These are phyloP conservation scores for Colletotrichum gloeosporioides DNA, from an alignment of 2,329 filamentous ascomycete genomes.

Conservation along the genomic window DNA sequence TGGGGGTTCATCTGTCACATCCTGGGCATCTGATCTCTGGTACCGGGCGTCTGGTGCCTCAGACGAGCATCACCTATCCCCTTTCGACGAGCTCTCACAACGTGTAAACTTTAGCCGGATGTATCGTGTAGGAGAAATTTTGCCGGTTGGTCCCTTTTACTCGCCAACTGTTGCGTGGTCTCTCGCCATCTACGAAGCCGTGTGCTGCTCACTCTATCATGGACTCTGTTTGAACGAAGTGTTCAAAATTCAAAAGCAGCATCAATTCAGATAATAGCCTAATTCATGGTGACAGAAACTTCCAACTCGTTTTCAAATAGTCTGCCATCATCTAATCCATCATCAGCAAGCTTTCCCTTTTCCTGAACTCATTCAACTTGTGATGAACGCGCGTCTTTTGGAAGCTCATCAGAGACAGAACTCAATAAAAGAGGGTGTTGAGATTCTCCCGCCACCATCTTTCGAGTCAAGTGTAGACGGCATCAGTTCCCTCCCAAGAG, in stretches of 20 bases:
- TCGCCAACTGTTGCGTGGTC: not conserved
- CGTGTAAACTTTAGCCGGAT: not conserved
- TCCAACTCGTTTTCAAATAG: not conserved
- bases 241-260: no score
- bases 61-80: not conserved
- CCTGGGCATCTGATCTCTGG: not conserved
- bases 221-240: no score
- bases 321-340: not conserved
- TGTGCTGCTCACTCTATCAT: no score
- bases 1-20: not conserved
- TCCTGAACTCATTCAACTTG: not conserved
- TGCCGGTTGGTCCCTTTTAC: not conserved
- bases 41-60: not conserved
- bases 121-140: not conserved
- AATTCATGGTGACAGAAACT: fast-evolving
- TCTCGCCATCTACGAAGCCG: not conserved
- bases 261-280: not conserved
- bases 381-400: not conserved
- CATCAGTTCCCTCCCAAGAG: not conserved
- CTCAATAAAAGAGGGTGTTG: not conserved
- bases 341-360: not conserved
- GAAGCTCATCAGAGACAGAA: not conserved
- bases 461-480: not conserved
- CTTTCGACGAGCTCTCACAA: not conserved
- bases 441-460: not conserved